These are phyloP conservation scores for Daldinia bambusicola DNA, from an alignment of 495 filamentous ascomycete species.

Conservation along the genomic window DNA sequence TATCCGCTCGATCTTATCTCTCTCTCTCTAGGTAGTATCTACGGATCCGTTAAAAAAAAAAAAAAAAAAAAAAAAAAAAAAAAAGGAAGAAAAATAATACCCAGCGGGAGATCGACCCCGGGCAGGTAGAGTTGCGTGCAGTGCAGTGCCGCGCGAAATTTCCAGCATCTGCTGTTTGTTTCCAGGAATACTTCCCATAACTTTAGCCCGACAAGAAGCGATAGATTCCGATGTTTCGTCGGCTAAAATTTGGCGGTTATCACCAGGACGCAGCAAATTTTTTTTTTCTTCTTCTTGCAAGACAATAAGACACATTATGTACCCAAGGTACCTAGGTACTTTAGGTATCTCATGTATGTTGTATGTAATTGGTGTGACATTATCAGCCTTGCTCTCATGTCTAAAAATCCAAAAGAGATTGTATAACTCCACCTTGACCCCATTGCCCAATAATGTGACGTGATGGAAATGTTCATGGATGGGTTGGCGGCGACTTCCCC, in stretches of 20 bases:
- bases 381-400: slow-evolving; percentile 39
- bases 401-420: slow-evolving; percentile 6
- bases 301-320: background rate
- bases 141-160: slow-evolving; percentile 20
- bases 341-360: background rate
- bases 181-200: slow-evolving; percentile 14
- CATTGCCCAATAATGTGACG: slow-evolving; percentile 35
- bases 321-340: too few species aligned
- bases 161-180: slow-evolving; percentile 36
- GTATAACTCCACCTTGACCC: slow-evolving; percentile 23
- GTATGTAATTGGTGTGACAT: slow-evolving; percentile 38
- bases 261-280: slow-evolving; percentile 21
- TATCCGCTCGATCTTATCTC: slow-evolving; percentile 21
- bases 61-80: too few species aligned
- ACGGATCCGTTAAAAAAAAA: too few species aligned
- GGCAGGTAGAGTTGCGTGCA: slow-evolving; percentile 15
- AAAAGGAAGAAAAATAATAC: background rate
- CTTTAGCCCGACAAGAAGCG: slow-evolving; percentile 38
- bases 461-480: slow-evolving; percentile 14
- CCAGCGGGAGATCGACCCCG: background rate
- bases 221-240: background rate
- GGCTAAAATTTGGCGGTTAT: slow-evolving; percentile 9
- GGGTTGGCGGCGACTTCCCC: slow-evolving; percentile 25
- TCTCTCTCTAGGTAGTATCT: background rate
- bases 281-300: slow-evolving; percentile 15